Evolutionary conservation across 2,329 filamentous ascomycete genomes (phyloP), one percentile per base, ranked within the genome.

Genomic region (Diplodia intermedia): DNA sequence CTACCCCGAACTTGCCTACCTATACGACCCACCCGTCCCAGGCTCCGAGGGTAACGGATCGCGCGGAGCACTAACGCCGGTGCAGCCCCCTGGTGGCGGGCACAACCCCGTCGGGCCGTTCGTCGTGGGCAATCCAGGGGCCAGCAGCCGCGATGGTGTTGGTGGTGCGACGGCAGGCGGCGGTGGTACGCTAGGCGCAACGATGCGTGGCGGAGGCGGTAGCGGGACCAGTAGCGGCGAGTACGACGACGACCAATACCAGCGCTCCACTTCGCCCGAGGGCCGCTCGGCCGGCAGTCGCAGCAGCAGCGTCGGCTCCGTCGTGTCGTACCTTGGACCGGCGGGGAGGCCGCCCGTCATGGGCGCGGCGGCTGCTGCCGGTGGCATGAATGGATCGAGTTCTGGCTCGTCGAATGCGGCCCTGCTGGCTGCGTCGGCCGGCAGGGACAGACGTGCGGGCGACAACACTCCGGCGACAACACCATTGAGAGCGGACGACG

Each of bases 1-100:
- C 2, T 79, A 79, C 60, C 77, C 77, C 0, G 72, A 77, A 62
- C 65, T 73, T 8, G 76, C 75, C 8, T 78, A 77, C 49, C 67
- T 78, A 4, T 79, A 79, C 65, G 77, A 79, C 65, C 74, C 78
- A 15, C 67, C 67, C 26, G 61, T 69, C 2, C 60, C 67, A 3
- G 60, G 60, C 9, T 63, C 36, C 9, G 9, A 31, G 1, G 31
- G 18, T 7, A 38, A 53, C n/a, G 43, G 20, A 12, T 63, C 60
- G 2, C 57, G 33, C 36, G 31, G 33, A 1, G 52, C 20, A 1
- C 38, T 43, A 53, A 4, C 26, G 26, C 26, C 26, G 26, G 26
- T 26, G 18, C 26, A 54, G 11, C 18, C 7, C 31, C 47, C 62
- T n/a, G 31, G 26, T 9, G 43, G 43, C 14, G 38, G 38, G 60